Conservation (phyloP, 345 rosid species). For the Aethionema arabicum region DNA sequence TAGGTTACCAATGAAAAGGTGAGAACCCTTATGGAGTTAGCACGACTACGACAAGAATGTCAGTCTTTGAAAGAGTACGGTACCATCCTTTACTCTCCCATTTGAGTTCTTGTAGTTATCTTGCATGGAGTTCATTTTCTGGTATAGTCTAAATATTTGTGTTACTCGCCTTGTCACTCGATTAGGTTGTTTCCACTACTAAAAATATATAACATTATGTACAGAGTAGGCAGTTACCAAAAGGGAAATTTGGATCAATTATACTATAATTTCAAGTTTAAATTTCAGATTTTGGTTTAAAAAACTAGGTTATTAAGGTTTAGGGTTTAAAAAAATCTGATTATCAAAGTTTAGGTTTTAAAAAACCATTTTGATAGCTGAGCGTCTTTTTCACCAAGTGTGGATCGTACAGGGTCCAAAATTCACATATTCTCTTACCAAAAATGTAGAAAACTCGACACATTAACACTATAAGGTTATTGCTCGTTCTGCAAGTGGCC, state of each 20-base stretch:
- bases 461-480: conserved; percentile 6
- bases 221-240: too few relatives aligned
- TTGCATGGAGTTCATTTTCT: conserved; percentile 13
- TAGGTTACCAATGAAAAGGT: conserved; percentile 98
- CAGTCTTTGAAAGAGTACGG: conserved; percentile 65
- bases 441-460: conserved; percentile 9
- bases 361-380: too few relatives aligned
- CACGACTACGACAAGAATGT: conserved; percentile 71
- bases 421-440: too few relatives aligned
- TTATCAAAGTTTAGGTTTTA: too few relatives aligned
- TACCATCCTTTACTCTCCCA: conserved; percentile 4
- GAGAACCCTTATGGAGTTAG: conserved; percentile 87
- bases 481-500: not conserved
- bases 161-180: conserved; percentile 3
- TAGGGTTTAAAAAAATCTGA: too few relatives aligned
- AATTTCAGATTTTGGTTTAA: too few relatives aligned
- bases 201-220: not conserved
- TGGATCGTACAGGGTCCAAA: too few relatives aligned
- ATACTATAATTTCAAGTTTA: too few relatives aligned
- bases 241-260: too few relatives aligned
- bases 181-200: conserved; percentile 2
- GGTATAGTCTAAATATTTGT: not conserved
- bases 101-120: conserved; percentile 2
- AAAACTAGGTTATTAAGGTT: too few relatives aligned
- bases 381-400: too few relatives aligned